Evolutionary conservation across 768 basidiomycete species (phyloP), one percentile per base, ranked within the genome.

Genomic region (Hortiboletus campestris): DNA sequence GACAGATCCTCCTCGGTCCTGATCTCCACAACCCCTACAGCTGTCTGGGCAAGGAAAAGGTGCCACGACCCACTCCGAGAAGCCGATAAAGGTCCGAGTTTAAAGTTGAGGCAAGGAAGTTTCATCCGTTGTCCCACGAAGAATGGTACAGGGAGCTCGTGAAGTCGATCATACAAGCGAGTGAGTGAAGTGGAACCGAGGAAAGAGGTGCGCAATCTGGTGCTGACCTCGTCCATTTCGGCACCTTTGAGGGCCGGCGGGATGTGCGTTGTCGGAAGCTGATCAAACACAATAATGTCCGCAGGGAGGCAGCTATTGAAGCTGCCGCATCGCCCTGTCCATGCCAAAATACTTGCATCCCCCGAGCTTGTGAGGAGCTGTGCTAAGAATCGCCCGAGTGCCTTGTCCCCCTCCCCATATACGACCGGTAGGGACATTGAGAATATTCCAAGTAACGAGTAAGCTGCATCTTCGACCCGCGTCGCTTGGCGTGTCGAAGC

Each of bases 51-150:
- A 25, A 38, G 50, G 22, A 52, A 52, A 14, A 52, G 13, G 6
- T n/a, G 3, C 8, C 4, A 4, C 3, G 13, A 16, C 12, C 25
- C 4, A 22, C 14, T 13, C 2, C 7, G 43, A 8, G 38, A 34
- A 11, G 14, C 8, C 1, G 34, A 41, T 10, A 42, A 3, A 3
- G n/a, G n/a, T 5, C 49, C 49, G 1, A 59, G 49, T 32, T 54
- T 46, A 40, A 59, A 61, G 6, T 3, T 16, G 29, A 55, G 22
- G 25, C 58, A 60, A 1, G 60, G 58, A 31, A 61, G 50, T 22
- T 20, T 55, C 46, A 61, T 19, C n/a, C 45, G 42, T 25, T 29
- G 14, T 12, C 51, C 51, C 12, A 22, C 13, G 4, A 59, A 44
- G 3, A 4, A 48, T 3, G 58, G 46, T 11, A 38, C 25, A 2